phyloP scores from a whole-genome alignment of 208 protist genomes.

The Acanthamoeba royreba region DNA sequence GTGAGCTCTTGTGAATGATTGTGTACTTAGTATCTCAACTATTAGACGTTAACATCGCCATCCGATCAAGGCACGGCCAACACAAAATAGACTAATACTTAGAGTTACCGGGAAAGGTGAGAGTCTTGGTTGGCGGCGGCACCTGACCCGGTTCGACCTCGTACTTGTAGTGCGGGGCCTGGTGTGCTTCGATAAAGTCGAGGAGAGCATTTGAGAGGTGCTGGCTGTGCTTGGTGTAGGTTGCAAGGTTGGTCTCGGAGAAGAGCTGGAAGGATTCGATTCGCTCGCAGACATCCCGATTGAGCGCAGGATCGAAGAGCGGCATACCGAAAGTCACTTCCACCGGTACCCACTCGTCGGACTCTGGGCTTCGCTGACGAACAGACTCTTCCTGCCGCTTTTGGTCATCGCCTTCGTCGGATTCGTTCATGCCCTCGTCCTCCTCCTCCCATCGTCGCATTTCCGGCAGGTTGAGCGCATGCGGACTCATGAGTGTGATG shows the following conservation, averaged over 20 bases:
- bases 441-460: not conserved
- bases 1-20: no score
- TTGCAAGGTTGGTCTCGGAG: not conserved
- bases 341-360: conserved; percentile 48
- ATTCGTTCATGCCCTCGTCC: no score
- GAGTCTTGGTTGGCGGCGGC: not conserved
- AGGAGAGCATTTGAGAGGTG: conserved; percentile 49
- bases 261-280: conserved; percentile 49
- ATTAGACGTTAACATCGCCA: no score
- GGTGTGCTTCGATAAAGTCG: conserved; percentile 51
- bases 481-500: conserved; percentile 13
- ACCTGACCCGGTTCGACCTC: conserved; percentile 31
- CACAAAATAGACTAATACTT: no score
- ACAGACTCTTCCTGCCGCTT: not conserved
- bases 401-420: not conserved
- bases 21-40: no score
- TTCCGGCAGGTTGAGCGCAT: not conserved
- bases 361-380: not conserved
- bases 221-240: conserved; percentile 3
- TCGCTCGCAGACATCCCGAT: conserved; percentile 50
- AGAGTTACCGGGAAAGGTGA: not conserved
- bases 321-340: conserved; percentile 68
- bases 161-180: conserved; percentile 18
- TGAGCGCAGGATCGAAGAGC: conserved; percentile 57
- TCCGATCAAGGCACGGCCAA: no score